Evolutionary conservation across 164 flowering plant species (phyloP).

Genomic region (Tetrastigma voinierianum): DNA sequence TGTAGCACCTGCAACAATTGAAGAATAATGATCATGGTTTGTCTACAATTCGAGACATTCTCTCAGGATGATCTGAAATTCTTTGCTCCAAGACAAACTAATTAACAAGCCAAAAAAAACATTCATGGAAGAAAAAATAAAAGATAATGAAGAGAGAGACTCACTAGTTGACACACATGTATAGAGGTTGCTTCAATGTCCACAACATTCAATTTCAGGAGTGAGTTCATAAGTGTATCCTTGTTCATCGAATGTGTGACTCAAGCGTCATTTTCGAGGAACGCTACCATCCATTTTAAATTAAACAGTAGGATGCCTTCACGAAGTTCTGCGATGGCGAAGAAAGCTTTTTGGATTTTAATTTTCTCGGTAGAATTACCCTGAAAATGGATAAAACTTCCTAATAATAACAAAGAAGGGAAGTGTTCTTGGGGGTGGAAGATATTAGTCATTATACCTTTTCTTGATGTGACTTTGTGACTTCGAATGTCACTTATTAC

Average conservation of each 20-base stretch:
- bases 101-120: background rate
- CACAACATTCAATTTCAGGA: slow-evolving; percentile 91
- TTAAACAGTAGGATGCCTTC: slow-evolving; percentile 59
- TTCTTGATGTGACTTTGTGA: slow-evolving; percentile 94
- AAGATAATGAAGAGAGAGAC: background rate
- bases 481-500: slow-evolving; percentile 85
- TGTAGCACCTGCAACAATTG: slow-evolving; percentile 56
- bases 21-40: background rate
- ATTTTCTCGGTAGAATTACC: slow-evolving; percentile 5
- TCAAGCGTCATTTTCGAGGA: slow-evolving; percentile 58
- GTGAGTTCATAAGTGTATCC: slow-evolving; percentile 69
- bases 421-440: no score
- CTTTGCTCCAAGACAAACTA: background rate
- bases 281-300: slow-evolving; percentile 54
- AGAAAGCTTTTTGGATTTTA: slow-evolving; percentile 71
- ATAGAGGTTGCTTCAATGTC: slow-evolving; percentile 87
- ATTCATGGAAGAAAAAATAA: background rate
- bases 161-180: slow-evolving; percentile 93
- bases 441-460: slow-evolving; percentile 66
- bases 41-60: background rate
- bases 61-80: background rate
- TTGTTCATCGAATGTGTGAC: slow-evolving; percentile 62
- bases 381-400: background rate
- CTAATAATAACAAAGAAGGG: background rate
- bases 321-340: slow-evolving; percentile 85